Conservation (phyloP, 495 filamentous ascomycete species). For the Thozetella sp. region DNA sequence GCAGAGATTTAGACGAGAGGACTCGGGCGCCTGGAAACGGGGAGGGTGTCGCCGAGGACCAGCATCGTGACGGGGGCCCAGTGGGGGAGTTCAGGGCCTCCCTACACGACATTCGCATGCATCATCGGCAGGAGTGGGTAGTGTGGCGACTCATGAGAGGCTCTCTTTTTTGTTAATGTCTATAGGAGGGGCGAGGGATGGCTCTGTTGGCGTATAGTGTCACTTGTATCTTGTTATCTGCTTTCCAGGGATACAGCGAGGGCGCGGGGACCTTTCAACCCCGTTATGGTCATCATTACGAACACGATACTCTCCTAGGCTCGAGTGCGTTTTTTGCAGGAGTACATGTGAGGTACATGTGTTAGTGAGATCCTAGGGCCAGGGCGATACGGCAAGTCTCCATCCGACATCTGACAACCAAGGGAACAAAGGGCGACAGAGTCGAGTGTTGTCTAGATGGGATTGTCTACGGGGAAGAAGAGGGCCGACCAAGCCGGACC, state of each 20-base stretch:
- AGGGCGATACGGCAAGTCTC: no score
- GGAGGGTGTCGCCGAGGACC: no score
- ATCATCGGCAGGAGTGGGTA: conserved; percentile 1
- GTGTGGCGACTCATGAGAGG: background rate
- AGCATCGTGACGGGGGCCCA: no score
- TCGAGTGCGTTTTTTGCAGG: background rate
- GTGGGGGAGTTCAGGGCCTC: no score
- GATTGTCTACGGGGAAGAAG: no score
- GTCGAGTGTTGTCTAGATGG: no score
- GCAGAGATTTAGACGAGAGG: no score
- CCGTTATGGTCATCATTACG: background rate
- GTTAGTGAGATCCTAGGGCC: no score
- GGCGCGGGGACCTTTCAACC: background rate
- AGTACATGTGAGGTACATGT: background rate
- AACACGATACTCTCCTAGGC: background rate
- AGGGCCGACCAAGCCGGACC: no score
- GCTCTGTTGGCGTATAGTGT: conserved; percentile 5
- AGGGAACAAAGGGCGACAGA: no score
- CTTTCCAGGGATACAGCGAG: background rate
- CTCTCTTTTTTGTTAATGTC: background rate
- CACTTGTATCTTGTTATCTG: conserved; percentile 1
- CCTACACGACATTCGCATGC: background rate
- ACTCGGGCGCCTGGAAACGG: no score
- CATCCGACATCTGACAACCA: no score
- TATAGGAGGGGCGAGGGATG: background rate